These are phyloP conservation scores for Arachis stenosperma DNA, from an alignment of 306 rosid genomes.

Conservation along the genomic window DNA sequence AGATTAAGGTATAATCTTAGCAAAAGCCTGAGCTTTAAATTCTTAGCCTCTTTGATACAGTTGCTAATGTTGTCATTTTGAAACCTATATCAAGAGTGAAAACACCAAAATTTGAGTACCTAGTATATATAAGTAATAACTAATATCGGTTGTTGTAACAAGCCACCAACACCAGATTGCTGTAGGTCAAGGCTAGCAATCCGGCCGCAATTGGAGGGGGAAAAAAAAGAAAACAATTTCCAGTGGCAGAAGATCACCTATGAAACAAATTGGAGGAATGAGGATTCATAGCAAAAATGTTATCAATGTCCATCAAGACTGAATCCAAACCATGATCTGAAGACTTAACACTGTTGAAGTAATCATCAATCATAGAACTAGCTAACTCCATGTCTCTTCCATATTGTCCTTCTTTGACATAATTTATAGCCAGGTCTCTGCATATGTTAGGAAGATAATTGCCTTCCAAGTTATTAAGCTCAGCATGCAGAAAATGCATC, in stretches of 20 bases:
- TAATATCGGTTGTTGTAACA: constrained; percentile 20
- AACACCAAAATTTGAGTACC: background rate
- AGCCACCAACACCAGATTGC: background rate
- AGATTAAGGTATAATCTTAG: constrained; percentile 58
- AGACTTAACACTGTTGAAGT: constrained; percentile 48
- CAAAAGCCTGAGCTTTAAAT: constrained; percentile 53
- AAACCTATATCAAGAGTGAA: constrained; percentile 43
- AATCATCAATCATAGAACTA: constrained; percentile 51
- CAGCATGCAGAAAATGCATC: constrained; percentile 56
- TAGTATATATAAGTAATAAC: constrained; percentile 1
- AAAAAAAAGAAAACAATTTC: too few relatives aligned
- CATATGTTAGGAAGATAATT: constrained; percentile 59
- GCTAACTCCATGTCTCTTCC: constrained; percentile 66
- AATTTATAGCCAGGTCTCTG: constrained; percentile 48
- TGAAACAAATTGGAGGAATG: constrained; percentile 31
- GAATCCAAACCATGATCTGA: constrained; percentile 53
- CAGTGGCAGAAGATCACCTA: constrained; percentile 44
- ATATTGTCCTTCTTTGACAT: constrained; percentile 73
- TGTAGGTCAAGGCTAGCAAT: too few relatives aligned
- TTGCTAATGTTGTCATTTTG: constrained; percentile 45
- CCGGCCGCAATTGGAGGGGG: too few relatives aligned
- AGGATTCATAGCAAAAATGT: constrained; percentile 48
- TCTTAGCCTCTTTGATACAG: constrained; percentile 52
- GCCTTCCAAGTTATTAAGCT: constrained; percentile 66
- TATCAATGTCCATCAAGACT: constrained; percentile 77